Evolutionary conservation across 2,329 filamentous ascomycete species (phyloP), one percentile per base, ranked within the genome.

Genomic region (Corinectria fuckeliana): DNA sequence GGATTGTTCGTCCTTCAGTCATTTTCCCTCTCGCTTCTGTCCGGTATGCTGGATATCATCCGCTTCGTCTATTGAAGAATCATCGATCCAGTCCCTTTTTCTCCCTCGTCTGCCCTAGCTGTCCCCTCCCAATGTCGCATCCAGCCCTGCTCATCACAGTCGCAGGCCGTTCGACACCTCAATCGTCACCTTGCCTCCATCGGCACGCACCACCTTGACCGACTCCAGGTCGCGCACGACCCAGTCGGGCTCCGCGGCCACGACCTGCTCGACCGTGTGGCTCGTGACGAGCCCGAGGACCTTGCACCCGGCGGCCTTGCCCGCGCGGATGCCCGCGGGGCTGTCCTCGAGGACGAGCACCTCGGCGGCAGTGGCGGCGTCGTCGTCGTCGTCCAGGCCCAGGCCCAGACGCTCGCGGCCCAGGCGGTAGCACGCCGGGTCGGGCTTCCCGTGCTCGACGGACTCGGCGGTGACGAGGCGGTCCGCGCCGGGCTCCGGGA

Each of bases 331-430:
- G 5, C 93, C 93, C 7, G 92, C 91, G 5, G 93, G 93, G 56
- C 91, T 91, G 78, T 97, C 93, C 78, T 97, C 93, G 34, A 97
- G 79, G 48, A 97, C 93, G 55, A 97, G 80, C 41, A 94, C 77
- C 28, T 79, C 76, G 53, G 77, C 82, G 25, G 78, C 76, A 13
- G 73, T 72, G 30, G 78, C 80, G 18, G n/a, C n/a, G n/a, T n/a
- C n/a, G n/a, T n/a, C n/a, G n/a, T n/a, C n/a, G n/a, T n/a, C n/a
- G n/a, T n/a, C n/a, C n/a, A n/a, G n/a, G n/a, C 81, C 73, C 18
- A 88, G 74, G 1, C 81, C 82, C 14, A 93, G 81, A 62, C 83
- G 83, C 66, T 85, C 80, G 45, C 86, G 85, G 14, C 90, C 91
- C 50, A 93, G 81, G 50, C 81, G 75, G 75, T 93, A 94, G 78